Evolutionary conservation across 2,329 filamentous ascomycete species (phyloP), one percentile per base, ranked within the genome.

Genomic region (Aureobasidium sp.): DNA sequence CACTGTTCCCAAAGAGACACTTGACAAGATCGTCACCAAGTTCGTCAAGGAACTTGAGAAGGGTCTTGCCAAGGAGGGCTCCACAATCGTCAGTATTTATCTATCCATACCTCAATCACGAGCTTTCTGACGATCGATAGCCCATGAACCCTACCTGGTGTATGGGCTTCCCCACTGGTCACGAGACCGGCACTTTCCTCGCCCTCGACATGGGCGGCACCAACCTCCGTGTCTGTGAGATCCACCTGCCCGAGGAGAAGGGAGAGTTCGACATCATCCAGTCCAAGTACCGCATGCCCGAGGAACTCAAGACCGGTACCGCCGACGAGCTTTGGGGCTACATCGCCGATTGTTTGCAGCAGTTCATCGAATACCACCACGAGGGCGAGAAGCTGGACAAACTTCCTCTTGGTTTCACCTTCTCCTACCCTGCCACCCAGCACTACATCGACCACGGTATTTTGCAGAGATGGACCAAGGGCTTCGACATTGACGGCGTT

Each of bases 101-200:
- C 36, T 5, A 32, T 16, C 49, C 7, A 10, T n/a, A 16, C 21
- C 14, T 32, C 37, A n/a, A n/a, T n/a, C n/a, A n/a, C n/a, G n/a
- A n/a, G n/a, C n/a, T n/a, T n/a, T n/a, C n/a, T n/a, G 55, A 61
- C 57, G 53, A 16, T 32, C 1, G 3, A 41, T 67, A 93, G 89
- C 92, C 93, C 63, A 97, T 97, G 93, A 97, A 97, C 78, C 89
- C 93, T 63, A 96, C 92, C 61, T 97, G 93, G 93, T 91, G 95
- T 65, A 91, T 96, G 85, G 84, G 84, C 50, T 91, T 91, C 74
- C 93, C 93, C 27, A 88, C 88, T 72, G 93, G 93, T 66, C 76
- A 92, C 67, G 93, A 97, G 76, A 89, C 86, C 9, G 93, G 93
- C 64, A 94, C 88, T 14, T 96, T 86, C 74, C 81, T 97, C 44